These are phyloP conservation scores for Cladosporium sp. DNA, from an alignment of 2,329 filamentous ascomycete species.

Conservation along the genomic window DNA sequence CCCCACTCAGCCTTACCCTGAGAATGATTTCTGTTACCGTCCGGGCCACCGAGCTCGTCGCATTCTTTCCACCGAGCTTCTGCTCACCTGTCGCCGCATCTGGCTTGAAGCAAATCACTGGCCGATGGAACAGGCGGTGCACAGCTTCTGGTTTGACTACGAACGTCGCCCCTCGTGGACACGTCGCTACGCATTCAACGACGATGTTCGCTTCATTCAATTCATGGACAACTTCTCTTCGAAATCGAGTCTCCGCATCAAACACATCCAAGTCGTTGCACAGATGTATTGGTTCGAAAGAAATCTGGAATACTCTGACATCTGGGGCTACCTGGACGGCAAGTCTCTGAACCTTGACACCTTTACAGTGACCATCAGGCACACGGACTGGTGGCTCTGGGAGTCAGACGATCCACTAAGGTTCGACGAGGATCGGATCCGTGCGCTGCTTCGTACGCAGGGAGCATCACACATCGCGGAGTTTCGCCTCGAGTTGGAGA, in stretches of 20 bases:
- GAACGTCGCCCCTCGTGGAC: conserved; percentile 17
- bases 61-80: conserved; percentile 30
- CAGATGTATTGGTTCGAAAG: background rate
- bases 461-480: background rate
- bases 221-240: background rate
- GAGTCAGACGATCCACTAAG: background rate
- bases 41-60: conserved; percentile 36
- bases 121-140: conserved; percentile 36
- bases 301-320: background rate
- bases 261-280: background rate
- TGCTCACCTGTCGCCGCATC: conserved; percentile 41
- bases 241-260: background rate
- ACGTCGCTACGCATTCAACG: background rate
- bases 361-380: background rate
- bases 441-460: background rate
- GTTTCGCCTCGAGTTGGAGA: background rate
- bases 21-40: conserved; percentile 37
- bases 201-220: background rate
- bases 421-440: background rate
- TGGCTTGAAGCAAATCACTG: conserved; percentile 40
- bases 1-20: conserved; percentile 29
- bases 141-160: conserved; percentile 35
- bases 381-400: background rate
- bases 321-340: background rate
- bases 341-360: background rate